Evolutionary conservation across 2,329 filamentous ascomycete genomes (phyloP), one percentile per base, ranked within the genome.

Genomic region (Pestalotiopsis sp.): DNA sequence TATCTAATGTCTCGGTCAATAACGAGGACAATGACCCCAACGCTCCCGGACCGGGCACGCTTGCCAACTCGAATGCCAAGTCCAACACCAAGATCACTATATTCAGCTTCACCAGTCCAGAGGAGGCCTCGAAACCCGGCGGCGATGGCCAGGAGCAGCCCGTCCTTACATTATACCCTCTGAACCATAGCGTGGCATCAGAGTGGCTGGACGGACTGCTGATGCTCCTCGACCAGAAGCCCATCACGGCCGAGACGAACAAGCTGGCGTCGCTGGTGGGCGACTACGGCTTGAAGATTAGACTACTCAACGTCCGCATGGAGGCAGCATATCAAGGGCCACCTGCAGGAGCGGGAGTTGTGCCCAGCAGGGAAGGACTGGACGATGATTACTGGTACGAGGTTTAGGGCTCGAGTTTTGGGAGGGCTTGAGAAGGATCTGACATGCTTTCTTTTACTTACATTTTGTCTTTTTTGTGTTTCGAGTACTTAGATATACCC

Each of bases 141-240:
- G 76, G 74, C 39, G 81, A 81, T 39, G 76, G 75, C n/a, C 87
- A 88, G 72, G 96, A 98, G 79, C 84, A 89, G 64, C 86, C 93
- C 1, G 87, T 98, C 25, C 85, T 99, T 66, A 93, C 91, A n/a
- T 86, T 99, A 65, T 91, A 94, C 79, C 95, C 95, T 5, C 84
- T 90, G 69, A 93, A 90, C 69, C 92, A 96, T 77, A 93, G 90
- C 72, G 83, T 96, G 62, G 96, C 96, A 11, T 97, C 94, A 0
- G 96, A 99, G 81, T 99, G 96, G 96, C 86, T 99, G 4, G 96
- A 99, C 78, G 96, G 96, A 1, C 83, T 99, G 72, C 86, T 98
- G 68, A 97, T 99, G 94, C 85, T 99, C 67, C 86, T 99, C 27
- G 94, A 97, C 77, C 96, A 99, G 80, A 90, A 95, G 69, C 96